phyloP scores from a whole-genome alignment of 768 basidiomycete genomes.

The Chiua virens region DNA sequence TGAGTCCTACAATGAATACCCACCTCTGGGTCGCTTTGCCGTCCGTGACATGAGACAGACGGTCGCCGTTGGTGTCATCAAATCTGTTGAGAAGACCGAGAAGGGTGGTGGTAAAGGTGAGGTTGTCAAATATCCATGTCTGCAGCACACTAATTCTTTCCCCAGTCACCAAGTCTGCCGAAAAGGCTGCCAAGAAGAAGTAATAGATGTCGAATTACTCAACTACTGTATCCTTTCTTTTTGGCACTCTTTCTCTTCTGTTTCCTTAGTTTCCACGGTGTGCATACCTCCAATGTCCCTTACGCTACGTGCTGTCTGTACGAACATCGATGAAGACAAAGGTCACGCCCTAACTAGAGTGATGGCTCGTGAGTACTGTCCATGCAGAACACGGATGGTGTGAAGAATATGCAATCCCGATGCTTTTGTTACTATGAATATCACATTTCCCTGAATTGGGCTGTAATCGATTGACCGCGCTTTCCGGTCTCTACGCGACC shows the following conservation, averaged over 20 bases:
- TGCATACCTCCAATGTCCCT: conserved; percentile 37
- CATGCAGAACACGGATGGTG: no score
- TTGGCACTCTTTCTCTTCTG: conserved; percentile 43
- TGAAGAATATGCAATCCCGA: no score
- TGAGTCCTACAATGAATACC: conserved; percentile 94
- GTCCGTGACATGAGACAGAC: conserved; percentile 99
- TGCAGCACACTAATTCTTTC: conserved; percentile 11
- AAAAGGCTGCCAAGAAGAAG: conserved; percentile 96
- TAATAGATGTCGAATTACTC: conserved; percentile 75
- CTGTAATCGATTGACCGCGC: no score
- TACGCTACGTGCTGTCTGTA: conserved; percentile 46
- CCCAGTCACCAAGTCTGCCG: conserved; percentile 89
- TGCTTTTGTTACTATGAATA: no score
- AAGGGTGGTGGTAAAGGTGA: conserved; percentile 84
- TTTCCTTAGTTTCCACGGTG: conserved; percentile 29
- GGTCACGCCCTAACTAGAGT: conserved; percentile 13
- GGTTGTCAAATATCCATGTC: conserved; percentile 17
- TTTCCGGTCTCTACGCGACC: no score
- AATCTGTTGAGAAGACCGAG: conserved; percentile 94
- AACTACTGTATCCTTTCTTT: conserved; percentile 56
- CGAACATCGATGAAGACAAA: conserved; percentile 43
- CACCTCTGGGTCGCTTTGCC: conserved; percentile 98
- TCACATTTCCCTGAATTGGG: no score
- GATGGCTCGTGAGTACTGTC: no score
- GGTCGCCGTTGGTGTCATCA: conserved; percentile 98